Conservation (phyloP, 371 early-diverging fungal species). For the Nematocida ironsii region DNA sequence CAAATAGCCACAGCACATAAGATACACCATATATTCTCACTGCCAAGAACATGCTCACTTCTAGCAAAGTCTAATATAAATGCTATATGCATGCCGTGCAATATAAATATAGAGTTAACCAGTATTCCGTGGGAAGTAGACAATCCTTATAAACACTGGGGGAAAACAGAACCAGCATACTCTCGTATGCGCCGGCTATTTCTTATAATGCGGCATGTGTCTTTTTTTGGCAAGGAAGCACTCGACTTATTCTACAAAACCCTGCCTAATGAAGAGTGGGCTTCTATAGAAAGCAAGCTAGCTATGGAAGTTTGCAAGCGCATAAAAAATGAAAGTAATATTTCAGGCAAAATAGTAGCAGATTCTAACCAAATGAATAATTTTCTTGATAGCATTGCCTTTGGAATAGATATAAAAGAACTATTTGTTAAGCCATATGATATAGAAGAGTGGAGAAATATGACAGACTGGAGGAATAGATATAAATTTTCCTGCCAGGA, state of each 20-base stretch:
- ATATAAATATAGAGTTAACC: neutral
- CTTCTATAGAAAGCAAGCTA: constrained; percentile 83
- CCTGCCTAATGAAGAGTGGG: constrained; percentile 90
- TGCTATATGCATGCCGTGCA: constrained; percentile 72
- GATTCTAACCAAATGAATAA: neutral
- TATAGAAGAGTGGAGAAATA: neutral
- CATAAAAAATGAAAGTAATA: neutral
- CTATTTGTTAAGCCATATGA: neutral
- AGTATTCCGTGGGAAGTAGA: neutral
- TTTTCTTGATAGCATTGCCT: neutral
- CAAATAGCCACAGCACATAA: constrained; percentile 93
- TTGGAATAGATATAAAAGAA: neutral
- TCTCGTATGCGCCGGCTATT: constrained; percentile 93
- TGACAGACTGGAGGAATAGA: constrained; percentile 7
- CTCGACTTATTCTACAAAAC: constrained; percentile 86
- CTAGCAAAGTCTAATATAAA: constrained; percentile 63
- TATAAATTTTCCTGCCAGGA: neutral
- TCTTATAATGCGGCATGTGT: constrained; percentile 86
- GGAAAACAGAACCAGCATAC: constrained; percentile 79
- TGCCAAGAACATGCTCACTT: constrained; percentile 78
- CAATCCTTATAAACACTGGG: constrained; percentile 84
- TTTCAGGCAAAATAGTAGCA: neutral
- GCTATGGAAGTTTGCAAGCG: neutral
- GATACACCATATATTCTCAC: constrained; percentile 88
- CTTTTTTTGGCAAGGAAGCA: constrained; percentile 87